Evolutionary conservation across 805 yeast genomes (phyloP), one percentile per base, ranked within the genome.

Genomic region (Scheffersomyces ergatensis): DNA sequence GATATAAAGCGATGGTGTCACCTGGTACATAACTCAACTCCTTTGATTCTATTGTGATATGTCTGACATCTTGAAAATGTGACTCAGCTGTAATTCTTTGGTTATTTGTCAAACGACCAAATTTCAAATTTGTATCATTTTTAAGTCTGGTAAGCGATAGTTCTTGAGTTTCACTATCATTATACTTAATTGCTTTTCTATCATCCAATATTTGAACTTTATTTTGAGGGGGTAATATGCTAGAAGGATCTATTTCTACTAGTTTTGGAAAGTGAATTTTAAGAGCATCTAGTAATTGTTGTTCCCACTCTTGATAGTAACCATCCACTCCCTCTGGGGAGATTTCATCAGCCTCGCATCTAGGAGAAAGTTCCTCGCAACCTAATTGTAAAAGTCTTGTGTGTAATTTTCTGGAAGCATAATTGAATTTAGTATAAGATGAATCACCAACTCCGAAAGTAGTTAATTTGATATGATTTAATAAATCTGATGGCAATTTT

Each of bases 381-480:
- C 99, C 98, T 13, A 93, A 67, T 61, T 92, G 97, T 20, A 72
- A 52, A 24, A 92, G 54, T 43, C 99, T 71, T 17, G 80, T 75
- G 58, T 92, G 96, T 14, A 93, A 62, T 54, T 92, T 90, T 45
- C 83, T 77, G 27, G 85, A 78, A n/a, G 96, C 97, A 72, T 82
- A 82, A 62, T 93, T 92, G 64, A 80, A 93, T 48, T 84, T 78
- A 4, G 95, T 87, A 58, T 93, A 93, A 1, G 95, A 83, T 0
- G 96, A 83, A 60, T 93, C 98, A 19, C 99, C 99, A 1, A 93
- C 64, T 0, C 99, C 99, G 55, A 93, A 85, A 2, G 89, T 76
- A 2, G 92, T 77, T 49, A 89, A 71, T 14, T 67, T 60, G 9
- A 87, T 50, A 54, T 83, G 86, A 46, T 73, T 72, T 30, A 92